A percentile compares a stretch with the other conserved stretches of the same genome.
These are phyloP conservation scores for Parasitella parasitica DNA, from an alignment of 371 early-diverging fungal genomes.

Conservation along the genomic window DNA sequence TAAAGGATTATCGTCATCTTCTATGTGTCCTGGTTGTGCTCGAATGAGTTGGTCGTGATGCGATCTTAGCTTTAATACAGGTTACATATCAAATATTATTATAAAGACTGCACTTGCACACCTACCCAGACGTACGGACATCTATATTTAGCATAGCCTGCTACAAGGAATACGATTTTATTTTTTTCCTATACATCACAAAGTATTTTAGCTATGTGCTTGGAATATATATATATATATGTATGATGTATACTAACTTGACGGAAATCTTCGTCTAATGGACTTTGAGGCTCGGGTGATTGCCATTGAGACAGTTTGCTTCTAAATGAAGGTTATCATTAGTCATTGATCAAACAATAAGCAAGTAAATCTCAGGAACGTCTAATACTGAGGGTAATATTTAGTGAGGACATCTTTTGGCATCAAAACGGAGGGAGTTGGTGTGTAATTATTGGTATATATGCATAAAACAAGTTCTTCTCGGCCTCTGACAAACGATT, in stretches of 20 bases:
- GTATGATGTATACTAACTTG: conserved; percentile 24
- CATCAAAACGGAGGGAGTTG: conserved; percentile 10
- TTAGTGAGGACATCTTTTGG: conserved; percentile 23
- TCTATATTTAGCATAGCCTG: conserved; percentile 77
- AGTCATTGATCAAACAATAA: neutral
- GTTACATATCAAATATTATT: neutral
- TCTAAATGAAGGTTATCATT: neutral
- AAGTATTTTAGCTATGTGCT: neutral
- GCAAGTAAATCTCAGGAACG: too few relatives aligned
- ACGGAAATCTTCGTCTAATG: conserved; percentile 52
- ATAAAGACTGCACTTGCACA: too few relatives aligned
- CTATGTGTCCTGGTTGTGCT: conserved; percentile 22
- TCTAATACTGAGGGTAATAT: conserved; percentile 10
- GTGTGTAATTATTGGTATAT: conserved; percentile 29
- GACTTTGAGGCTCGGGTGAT: conserved; percentile 40
- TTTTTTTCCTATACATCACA: conserved; percentile 41
- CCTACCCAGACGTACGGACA: conserved; percentile 83
- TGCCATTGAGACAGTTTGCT: conserved; percentile 2
- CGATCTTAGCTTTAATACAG: conserved; percentile 50
- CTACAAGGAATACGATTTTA: conserved; percentile 64
- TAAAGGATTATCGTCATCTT: conserved; percentile 54
- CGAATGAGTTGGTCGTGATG: conserved; percentile 57
- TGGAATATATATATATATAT: too few relatives aligned
- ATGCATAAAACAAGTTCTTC: conserved; percentile 74
- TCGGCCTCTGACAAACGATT: conserved; percentile 68